Conservation (phyloP, 1,139 yeast genomes). For the Taphrina confusa region DNA sequence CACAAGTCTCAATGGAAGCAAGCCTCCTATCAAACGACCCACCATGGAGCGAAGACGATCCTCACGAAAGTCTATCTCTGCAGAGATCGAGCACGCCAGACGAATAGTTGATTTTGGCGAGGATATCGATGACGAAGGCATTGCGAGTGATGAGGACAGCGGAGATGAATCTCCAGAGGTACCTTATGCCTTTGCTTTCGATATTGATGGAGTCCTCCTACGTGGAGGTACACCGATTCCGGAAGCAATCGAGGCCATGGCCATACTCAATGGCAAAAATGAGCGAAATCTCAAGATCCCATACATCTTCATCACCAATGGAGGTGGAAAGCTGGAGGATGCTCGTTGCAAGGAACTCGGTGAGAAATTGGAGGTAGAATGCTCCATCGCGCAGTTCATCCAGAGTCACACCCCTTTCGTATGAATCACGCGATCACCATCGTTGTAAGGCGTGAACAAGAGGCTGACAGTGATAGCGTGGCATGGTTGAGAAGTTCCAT, state of each 20-base stretch:
- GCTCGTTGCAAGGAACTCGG: slow-evolving; percentile 70
- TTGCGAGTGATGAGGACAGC: slow-evolving; percentile 18
- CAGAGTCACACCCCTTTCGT: slow-evolving; percentile 83
- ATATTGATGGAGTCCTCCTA: slow-evolving; percentile 80
- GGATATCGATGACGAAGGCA: slow-evolving; percentile 25
- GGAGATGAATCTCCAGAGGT: slow-evolving; percentile 28
- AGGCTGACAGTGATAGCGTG: slow-evolving; percentile 52
- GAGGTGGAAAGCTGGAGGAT: slow-evolving; percentile 81
- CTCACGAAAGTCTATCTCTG: slow-evolving; percentile 23
- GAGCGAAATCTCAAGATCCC: slow-evolving; percentile 80
- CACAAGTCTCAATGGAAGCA: not conserved
- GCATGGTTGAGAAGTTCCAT: slow-evolving; percentile 63
- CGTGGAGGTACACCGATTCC: slow-evolving; percentile 80
- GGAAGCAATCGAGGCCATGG: slow-evolving; percentile 69
- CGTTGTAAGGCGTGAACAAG: not conserved
- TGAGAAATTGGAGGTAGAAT: slow-evolving; percentile 57
- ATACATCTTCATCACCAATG: slow-evolving; percentile 81
- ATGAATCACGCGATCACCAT: slow-evolving; percentile 60
- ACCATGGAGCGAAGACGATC: slow-evolving; percentile 26
- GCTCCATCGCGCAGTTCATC: slow-evolving; percentile 74
- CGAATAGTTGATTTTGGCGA: slow-evolving; percentile 29
- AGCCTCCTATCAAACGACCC: slow-evolving; percentile 7
- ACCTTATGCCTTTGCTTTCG: slow-evolving; percentile 70
- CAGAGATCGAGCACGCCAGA: slow-evolving; percentile 30
- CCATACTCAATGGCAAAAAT: slow-evolving; percentile 71